Evolutionary conservation across 192 early-diverging fungal species (phyloP).

Genomic region (Coemansia sp.): DNA sequence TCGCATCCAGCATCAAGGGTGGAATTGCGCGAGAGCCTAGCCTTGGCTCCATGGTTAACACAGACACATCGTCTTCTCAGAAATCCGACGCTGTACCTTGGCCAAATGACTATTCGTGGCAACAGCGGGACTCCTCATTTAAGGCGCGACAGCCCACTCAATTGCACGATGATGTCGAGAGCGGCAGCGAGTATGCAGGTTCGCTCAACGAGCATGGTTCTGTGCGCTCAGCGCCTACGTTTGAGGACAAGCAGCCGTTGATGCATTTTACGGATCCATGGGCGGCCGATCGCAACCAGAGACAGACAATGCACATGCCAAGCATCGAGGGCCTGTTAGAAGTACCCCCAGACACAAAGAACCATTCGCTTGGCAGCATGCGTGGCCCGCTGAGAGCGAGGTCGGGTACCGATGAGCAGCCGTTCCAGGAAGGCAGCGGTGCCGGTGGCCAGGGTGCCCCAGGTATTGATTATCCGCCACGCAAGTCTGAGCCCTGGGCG

Average conservation of each 20-base stretch:
- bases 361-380: constrained; percentile 18
- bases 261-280: constrained; percentile 53
- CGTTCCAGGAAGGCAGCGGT: not conserved
- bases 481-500: constrained; percentile 59
- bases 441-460: constrained; percentile 4
- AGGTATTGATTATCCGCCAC: constrained; percentile 35
- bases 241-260: constrained; percentile 29
- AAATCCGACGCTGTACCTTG: constrained; percentile 24
- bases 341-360: not conserved
- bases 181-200: constrained; percentile 28
- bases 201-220: constrained; percentile 35
- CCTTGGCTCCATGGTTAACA: constrained; percentile 25
- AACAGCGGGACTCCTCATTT: constrained; percentile 41
- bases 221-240: constrained; percentile 29
- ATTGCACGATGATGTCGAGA: constrained; percentile 28
- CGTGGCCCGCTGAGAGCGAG: constrained; percentile 2
- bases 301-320: constrained; percentile 11
- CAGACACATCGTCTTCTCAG: constrained; percentile 16
- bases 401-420: constrained; percentile 1
- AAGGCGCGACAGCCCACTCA: constrained; percentile 41
- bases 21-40: constrained; percentile 37
- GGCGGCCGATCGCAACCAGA: constrained; percentile 43
- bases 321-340: constrained; percentile 1
- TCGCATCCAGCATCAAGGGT: constrained; percentile 42
- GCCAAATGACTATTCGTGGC: constrained; percentile 32